phyloP scores from a whole-genome alignment of 2,329 filamentous ascomycete species.

The Botrytis elliptica region DNA sequence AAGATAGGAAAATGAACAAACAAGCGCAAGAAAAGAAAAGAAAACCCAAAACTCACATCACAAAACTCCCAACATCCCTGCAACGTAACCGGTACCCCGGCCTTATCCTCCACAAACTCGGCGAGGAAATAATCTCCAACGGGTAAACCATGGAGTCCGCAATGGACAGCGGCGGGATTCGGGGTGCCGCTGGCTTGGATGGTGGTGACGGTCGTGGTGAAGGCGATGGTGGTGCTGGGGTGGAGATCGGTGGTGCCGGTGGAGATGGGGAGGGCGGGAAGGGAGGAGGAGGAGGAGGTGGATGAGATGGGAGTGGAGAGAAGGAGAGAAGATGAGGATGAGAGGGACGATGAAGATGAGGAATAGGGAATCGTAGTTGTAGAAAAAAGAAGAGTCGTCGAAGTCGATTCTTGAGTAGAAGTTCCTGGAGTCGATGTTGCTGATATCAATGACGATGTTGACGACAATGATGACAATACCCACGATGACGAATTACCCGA shows the following conservation, averaged over 20 bases:
- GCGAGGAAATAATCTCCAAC: conserved; percentile 43
- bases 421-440: neutral
- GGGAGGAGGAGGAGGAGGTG: neutral
- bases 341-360: conserved; percentile 21
- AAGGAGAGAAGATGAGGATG: conserved; percentile 23
- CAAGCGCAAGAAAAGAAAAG: too few species aligned
- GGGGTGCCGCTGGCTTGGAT: conserved; percentile 39
- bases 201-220: conserved; percentile 39
- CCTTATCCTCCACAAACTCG: conserved; percentile 42
- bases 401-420: neutral
- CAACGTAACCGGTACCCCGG: conserved; percentile 40
- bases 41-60: conserved; percentile 31
- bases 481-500: neutral
- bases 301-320: neutral
- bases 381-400: neutral
- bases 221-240: conserved; percentile 25
- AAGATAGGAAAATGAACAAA: neutral
- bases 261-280: conserved; percentile 39
- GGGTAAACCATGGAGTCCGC: conserved; percentile 43
- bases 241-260: conserved; percentile 33
- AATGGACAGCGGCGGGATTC: conserved; percentile 38
- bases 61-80: conserved; percentile 47
- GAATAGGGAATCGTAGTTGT: neutral
- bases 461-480: neutral
- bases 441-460: too few species aligned